phyloP scores from a whole-genome alignment of 345 rosid genomes.

The Triadica sebifera region DNA sequence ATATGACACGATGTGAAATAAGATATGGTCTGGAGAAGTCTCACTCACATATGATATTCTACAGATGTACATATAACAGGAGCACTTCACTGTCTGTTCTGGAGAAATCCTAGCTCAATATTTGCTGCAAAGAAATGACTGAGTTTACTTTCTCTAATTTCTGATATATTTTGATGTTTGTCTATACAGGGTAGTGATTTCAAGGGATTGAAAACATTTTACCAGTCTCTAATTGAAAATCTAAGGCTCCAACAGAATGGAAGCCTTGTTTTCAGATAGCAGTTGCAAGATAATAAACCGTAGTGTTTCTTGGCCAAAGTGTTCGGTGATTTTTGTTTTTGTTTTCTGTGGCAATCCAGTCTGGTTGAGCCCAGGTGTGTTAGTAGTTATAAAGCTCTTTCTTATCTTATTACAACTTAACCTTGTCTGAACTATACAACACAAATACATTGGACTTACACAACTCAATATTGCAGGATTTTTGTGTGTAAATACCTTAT shows the following conservation, averaged over 20 bases:
- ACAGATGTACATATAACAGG: background rate
- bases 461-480: conserved; percentile 30
- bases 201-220: conserved; percentile 60
- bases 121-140: background rate
- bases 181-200: conserved; percentile 65
- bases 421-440: no score
- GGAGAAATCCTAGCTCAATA: no score
- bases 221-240: conserved; percentile 69
- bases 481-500: conserved; percentile 35
- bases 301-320: background rate
- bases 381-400: background rate
- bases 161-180: conserved; percentile 11
- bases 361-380: conserved; percentile 19
- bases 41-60: no score
- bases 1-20: background rate
- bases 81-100: no score
- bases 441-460: no score
- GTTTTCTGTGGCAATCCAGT: background rate
- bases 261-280: conserved; percentile 82
- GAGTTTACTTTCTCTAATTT: conserved; percentile 2
- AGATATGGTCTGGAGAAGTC: no score
- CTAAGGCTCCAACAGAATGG: conserved; percentile 76
- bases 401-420: background rate
- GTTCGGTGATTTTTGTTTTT: background rate
- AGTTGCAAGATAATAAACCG: background rate